phyloP scores from a whole-genome alignment of 768 basidiomycete species.

The Leccinum barrowsii region DNA sequence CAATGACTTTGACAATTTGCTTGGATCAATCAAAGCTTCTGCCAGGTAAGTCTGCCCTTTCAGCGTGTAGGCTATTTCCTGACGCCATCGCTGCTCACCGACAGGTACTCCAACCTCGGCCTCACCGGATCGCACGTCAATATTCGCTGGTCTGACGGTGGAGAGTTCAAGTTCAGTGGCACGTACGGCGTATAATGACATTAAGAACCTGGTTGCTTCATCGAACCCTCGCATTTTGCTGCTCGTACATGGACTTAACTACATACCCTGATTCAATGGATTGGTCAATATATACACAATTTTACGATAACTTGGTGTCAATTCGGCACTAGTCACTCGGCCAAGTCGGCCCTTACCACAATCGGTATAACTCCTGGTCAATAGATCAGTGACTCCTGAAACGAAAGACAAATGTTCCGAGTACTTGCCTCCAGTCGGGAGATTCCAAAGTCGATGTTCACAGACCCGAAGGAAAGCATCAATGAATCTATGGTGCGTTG shows the following conservation, averaged over 20 bases:
- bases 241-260: neutral
- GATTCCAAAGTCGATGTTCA: slow-evolving; percentile 40
- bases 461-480: slow-evolving; percentile 49
- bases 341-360: slow-evolving; percentile 12
- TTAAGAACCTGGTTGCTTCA: neutral
- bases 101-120: slow-evolving; percentile 38
- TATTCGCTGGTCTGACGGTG: slow-evolving; percentile 43
- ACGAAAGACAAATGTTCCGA: neutral
- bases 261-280: neutral
- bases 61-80: neutral
- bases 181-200: slow-evolving; percentile 35
- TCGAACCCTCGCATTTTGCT: neutral
- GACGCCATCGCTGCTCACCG: neutral
- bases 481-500: slow-evolving; percentile 63
- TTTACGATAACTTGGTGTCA: neutral
- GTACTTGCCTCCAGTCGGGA: slow-evolving; percentile 63
- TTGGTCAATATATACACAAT: neutral
- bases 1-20: slow-evolving; percentile 31
- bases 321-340: slow-evolving; percentile 5
- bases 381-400: slow-evolving; percentile 1
- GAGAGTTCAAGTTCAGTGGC: slow-evolving; percentile 58
- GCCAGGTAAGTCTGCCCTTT: slow-evolving; percentile 31
- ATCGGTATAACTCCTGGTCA: slow-evolving; percentile 26
- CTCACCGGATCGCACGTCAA: slow-evolving; percentile 43
- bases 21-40: slow-evolving; percentile 35